These are phyloP conservation scores for Fusarium solani-melongenae DNA, from an alignment of 2,329 filamentous ascomycete species.

Conservation along the genomic window DNA sequence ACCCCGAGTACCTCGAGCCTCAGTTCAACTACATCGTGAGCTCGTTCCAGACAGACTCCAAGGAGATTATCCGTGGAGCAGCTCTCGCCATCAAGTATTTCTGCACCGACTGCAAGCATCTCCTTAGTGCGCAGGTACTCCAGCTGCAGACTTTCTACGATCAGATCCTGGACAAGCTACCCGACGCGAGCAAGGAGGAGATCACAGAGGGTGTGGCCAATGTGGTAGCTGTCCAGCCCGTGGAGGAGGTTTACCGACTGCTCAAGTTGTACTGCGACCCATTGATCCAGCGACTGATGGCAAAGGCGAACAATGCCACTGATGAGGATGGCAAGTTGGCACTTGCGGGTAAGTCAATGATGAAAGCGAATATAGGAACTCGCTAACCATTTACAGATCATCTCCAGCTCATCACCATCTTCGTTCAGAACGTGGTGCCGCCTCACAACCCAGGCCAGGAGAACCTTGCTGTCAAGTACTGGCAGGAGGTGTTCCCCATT, in stretches of 20 bases:
- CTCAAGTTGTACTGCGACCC: slow-evolving; percentile 95
- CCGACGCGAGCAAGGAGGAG: slow-evolving; percentile 90
- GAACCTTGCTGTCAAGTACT: slow-evolving; percentile 95
- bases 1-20: slow-evolving; percentile 89
- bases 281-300: slow-evolving; percentile 85
- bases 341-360: slow-evolving; percentile 75
- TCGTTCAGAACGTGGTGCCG: slow-evolving; percentile 82
- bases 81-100: slow-evolving; percentile 97
- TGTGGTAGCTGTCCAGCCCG: slow-evolving; percentile 87
- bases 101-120: slow-evolving; percentile 91
- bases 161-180: slow-evolving; percentile 86
- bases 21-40: slow-evolving; percentile 97
- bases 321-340: slow-evolving; percentile 86
- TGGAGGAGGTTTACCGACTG: slow-evolving; percentile 81
- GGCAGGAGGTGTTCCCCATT: slow-evolving; percentile 91
- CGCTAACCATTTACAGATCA: slow-evolving; percentile 70
- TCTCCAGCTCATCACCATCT: slow-evolving; percentile 90
- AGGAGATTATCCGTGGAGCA: slow-evolving; percentile 90
- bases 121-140: slow-evolving; percentile 83
- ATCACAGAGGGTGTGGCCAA: slow-evolving; percentile 95
- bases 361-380: neutral
- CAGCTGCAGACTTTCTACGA: slow-evolving; percentile 95
- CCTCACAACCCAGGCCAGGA: slow-evolving; percentile 77
- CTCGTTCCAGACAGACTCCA: slow-evolving; percentile 88
- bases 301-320: slow-evolving; percentile 85